These are phyloP conservation scores for Arthrobotrys sinensis DNA, from an alignment of 2,329 filamentous ascomycete genomes.

Conservation along the genomic window DNA sequence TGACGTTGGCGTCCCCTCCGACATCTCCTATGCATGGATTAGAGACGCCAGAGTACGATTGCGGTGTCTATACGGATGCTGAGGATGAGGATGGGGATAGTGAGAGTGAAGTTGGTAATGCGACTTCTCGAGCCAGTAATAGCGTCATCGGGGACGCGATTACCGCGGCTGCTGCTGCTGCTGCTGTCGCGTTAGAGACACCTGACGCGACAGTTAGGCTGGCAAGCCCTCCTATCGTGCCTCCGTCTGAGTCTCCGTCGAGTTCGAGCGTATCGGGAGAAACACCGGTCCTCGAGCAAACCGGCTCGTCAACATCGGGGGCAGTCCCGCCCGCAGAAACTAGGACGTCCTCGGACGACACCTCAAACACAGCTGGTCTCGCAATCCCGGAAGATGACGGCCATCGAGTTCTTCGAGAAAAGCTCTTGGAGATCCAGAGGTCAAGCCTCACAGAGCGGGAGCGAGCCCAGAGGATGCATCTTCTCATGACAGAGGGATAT, in stretches of 20 bases:
- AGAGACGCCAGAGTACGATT: conserved; percentile 57
- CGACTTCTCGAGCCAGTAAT: conserved; percentile 12
- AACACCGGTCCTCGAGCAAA: conserved; percentile 5
- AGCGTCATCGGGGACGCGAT: conserved; percentile 32
- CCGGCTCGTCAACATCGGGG: background rate
- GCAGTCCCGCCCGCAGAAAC: background rate
- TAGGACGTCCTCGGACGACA: background rate
- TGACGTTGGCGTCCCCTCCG: conserved; percentile 43
- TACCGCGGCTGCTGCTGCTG: conserved; percentile 11
- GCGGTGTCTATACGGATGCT: conserved; percentile 57
- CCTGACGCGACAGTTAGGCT: conserved; percentile 4
- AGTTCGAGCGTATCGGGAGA: conserved; percentile 31
- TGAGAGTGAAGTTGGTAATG: conserved; percentile 29
- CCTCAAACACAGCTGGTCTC: conserved; percentile 32
- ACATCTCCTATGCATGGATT: conserved; percentile 41
- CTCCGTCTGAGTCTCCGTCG: conserved; percentile 49
- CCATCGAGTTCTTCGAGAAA: conserved; percentile 77
- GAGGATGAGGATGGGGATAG: conserved; percentile 51
- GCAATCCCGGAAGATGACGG: conserved; percentile 82
- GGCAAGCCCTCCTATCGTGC: conserved; percentile 35
- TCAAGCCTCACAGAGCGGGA: conserved; percentile 74
- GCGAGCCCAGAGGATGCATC: conserved; percentile 81
- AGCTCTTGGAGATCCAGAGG: conserved; percentile 79
- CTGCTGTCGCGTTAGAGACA: conserved; percentile 10
- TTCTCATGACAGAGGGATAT: conserved; percentile 79